A percentile compares a stretch with the other conserved stretches of the same genome.
phyloP scores from a whole-genome alignment of 2,329 filamentous ascomycete species.

The Apiospora arundinis region DNA sequence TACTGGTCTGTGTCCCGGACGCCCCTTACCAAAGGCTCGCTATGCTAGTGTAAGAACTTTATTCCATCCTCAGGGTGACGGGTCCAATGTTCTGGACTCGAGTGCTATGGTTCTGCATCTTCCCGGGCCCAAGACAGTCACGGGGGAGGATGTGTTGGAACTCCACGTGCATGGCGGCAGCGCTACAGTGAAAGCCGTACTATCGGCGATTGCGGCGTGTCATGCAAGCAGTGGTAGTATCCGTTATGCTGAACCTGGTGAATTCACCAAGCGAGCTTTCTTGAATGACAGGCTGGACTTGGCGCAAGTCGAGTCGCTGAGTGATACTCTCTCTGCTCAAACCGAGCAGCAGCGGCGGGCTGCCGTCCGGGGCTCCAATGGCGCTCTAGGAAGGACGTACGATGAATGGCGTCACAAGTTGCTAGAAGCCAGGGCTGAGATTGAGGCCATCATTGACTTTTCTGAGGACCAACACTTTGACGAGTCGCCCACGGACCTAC shows the following conservation, averaged over 20 bases:
- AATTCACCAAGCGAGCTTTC: conserved; percentile 94
- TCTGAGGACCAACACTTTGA: conserved; percentile 98
- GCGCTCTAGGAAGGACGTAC: conserved; percentile 75
- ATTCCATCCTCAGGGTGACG: conserved; percentile 54
- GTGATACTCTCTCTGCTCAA: conserved; percentile 69
- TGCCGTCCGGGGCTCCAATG: conserved; percentile 79
- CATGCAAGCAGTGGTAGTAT: conserved; percentile 48
- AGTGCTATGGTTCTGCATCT: conserved; percentile 85
- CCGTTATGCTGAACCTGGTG: conserved; percentile 91
- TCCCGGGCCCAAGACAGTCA: conserved; percentile 80
- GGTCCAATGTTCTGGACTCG: conserved; percentile 71
- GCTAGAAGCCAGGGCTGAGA: conserved; percentile 82
- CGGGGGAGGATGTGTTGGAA: conserved; percentile 91
- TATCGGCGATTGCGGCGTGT: conserved; percentile 74
- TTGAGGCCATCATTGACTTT: conserved; percentile 97
- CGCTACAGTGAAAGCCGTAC: conserved; percentile 85
- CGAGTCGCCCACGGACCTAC: conserved; percentile 76
- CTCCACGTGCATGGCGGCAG: conserved; percentile 92
- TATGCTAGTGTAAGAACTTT: conserved; percentile 78
- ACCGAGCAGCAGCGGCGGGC: conserved; percentile 93
- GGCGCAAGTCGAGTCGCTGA: conserved; percentile 76
- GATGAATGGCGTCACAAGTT: conserved; percentile 81
- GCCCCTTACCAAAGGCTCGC: conserved; percentile 52
- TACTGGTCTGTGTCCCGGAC: conserved; percentile 55
- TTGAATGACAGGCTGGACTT: conserved; percentile 85